Evolutionary conservation across 2,329 filamentous ascomycete genomes (phyloP).

Genomic region (Colletotrichum sp.): DNA sequence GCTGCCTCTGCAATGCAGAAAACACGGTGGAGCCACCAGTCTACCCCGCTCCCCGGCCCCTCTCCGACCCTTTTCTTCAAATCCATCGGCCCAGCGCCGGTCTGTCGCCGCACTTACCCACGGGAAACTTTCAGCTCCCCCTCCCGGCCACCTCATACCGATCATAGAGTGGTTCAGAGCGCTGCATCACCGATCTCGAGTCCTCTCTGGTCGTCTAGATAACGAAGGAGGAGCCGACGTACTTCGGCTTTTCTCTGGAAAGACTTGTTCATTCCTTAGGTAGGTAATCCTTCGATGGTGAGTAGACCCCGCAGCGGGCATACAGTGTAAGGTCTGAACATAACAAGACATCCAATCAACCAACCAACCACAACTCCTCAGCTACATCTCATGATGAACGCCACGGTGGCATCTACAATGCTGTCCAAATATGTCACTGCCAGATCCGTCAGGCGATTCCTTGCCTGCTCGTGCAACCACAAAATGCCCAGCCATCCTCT

Average conservation of each 20-base stretch:
- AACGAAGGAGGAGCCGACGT: not conserved
- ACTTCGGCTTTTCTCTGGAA: not conserved
- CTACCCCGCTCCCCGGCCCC: not conserved
- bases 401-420: not conserved
- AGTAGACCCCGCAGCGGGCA: not conserved
- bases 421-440: not conserved
- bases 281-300: not conserved
- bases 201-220: not conserved
- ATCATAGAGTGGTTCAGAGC: not conserved
- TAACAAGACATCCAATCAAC: not conserved
- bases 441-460: not conserved
- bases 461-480: not conserved
- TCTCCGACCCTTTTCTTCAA: not conserved
- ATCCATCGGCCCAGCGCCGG: not conserved
- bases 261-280: not conserved
- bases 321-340: not conserved
- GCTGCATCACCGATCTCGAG: not conserved
- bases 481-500: not conserved
- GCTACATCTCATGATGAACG: not conserved
- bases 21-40: not conserved
- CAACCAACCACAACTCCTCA: not conserved
- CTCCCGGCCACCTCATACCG: not conserved
- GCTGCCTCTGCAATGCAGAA: not conserved
- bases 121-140: not conserved
- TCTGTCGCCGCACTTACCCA: not conserved